Evolutionary conservation across 192 early-diverging fungal genomes (phyloP).

Genomic region (Coemansia javaensis): DNA sequence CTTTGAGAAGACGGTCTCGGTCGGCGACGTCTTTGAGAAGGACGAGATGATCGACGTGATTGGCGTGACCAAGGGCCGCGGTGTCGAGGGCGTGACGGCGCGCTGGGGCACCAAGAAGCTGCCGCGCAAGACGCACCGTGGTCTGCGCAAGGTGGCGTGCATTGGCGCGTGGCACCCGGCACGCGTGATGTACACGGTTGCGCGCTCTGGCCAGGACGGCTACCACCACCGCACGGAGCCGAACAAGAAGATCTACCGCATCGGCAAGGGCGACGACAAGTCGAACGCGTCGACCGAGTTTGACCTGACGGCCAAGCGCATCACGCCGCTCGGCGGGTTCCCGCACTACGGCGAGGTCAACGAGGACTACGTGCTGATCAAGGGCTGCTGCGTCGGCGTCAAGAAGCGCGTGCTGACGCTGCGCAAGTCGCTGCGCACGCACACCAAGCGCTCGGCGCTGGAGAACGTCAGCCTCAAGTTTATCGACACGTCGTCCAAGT

Average conservation of each 20-base stretch:
- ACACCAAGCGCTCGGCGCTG: slow-evolving; percentile 94
- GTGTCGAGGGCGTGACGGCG: slow-evolving; percentile 97
- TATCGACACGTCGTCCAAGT: slow-evolving; percentile 99
- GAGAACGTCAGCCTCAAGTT: slow-evolving; percentile 98
- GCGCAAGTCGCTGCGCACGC: slow-evolving; percentile 94
- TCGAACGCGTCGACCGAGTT: slow-evolving; percentile 89
- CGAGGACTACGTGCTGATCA: slow-evolving; percentile 98
- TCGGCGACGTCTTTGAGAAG: slow-evolving; percentile 91
- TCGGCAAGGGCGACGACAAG: slow-evolving; percentile 82
- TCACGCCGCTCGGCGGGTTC: slow-evolving; percentile 99
- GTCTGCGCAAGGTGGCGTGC: slow-evolving; percentile 99
- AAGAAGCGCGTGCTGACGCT: slow-evolving; percentile 96
- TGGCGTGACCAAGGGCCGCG: slow-evolving; percentile 98
- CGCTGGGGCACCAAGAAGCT: slow-evolving; percentile 99
- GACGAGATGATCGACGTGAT: slow-evolving; percentile 99
- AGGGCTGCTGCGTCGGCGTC: slow-evolving; percentile 95
- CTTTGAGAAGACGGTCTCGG: slow-evolving; percentile 94
- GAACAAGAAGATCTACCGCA: slow-evolving; percentile 99
- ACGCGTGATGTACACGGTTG: slow-evolving; percentile 97
- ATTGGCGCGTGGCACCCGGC: slow-evolving; percentile 98
- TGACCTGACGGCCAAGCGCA: slow-evolving; percentile 91
- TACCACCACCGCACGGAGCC: slow-evolving; percentile 99
- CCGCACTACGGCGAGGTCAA: slow-evolving; percentile 98
- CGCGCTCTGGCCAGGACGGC: slow-evolving; percentile 99
- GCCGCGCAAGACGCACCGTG: slow-evolving; percentile 99